These are phyloP conservation scores for Tetragonia tetragonoides DNA, from an alignment of 148 eudicot genomes.

Conservation along the genomic window DNA sequence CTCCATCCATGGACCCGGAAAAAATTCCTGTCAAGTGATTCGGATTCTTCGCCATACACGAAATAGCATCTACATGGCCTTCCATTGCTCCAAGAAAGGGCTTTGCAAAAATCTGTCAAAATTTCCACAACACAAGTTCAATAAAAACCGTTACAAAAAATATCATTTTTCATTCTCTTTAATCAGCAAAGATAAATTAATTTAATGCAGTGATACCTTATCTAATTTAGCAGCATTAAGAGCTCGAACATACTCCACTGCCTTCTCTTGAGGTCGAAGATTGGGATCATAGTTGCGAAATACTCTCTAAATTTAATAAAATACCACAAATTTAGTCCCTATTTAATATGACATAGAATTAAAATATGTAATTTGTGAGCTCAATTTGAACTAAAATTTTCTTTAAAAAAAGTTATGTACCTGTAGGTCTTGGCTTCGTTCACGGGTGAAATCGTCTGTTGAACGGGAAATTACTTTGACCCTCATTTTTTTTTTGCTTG, in stretches of 20 bases:
- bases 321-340: too few species aligned
- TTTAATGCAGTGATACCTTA: slow-evolving; percentile 41
- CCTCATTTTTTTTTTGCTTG: slow-evolving; percentile 38
- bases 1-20: slow-evolving; percentile 97
- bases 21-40: slow-evolving; percentile 71
- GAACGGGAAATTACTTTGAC: slow-evolving; percentile 83
- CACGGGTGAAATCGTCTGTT: slow-evolving; percentile 80
- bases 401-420: slow-evolving; percentile 20
- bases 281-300: slow-evolving; percentile 79
- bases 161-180: too few species aligned
- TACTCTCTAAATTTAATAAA: slow-evolving; percentile 49
- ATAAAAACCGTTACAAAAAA: not conserved
- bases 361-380: not conserved
- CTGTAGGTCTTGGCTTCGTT: slow-evolving; percentile 88
- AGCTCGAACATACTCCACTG: slow-evolving; percentile 85
- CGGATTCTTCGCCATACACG: slow-evolving; percentile 92
- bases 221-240: slow-evolving; percentile 84
- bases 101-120: slow-evolving; percentile 67
- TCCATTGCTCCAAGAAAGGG: slow-evolving; percentile 96
- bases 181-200: too few species aligned
- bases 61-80: slow-evolving; percentile 74
- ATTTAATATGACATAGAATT: too few species aligned
- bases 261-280: slow-evolving; percentile 84
- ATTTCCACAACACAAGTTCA: slow-evolving; percentile 8
- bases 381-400: not conserved